Percentiles rank a stretch among this genome's conserved stretches.
These are phyloP conservation scores for Imleria badia DNA, from an alignment of 768 basidiomycete species.

Conservation along the genomic window DNA sequence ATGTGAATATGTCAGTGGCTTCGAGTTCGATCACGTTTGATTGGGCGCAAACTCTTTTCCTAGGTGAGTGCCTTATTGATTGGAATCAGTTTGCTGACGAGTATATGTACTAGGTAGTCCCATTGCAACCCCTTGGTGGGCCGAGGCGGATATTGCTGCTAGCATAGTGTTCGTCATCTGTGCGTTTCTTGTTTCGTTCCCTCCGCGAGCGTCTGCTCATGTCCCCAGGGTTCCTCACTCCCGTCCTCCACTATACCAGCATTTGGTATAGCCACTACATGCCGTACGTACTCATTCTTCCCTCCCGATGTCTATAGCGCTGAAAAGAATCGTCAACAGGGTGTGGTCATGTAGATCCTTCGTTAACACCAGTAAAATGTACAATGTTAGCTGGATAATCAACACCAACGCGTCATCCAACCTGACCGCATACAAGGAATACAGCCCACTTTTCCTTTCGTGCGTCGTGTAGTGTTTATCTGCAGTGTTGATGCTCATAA, in stretches of 20 bases:
- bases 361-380: conserved; percentile 57
- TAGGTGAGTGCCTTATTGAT: conserved; percentile 4
- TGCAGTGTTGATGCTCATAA: not conserved
- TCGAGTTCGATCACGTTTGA: conserved; percentile 81
- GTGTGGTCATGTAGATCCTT: conserved; percentile 67
- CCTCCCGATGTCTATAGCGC: not conserved
- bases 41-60: conserved; percentile 61
- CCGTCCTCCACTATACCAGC: conserved; percentile 68
- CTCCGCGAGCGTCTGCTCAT: conserved; percentile 57
- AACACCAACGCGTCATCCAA: conserved; percentile 56
- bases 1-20: conserved; percentile 56
- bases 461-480: conserved; percentile 5
- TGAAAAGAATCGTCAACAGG: conserved; percentile 19
- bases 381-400: conserved; percentile 60
- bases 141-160: conserved; percentile 63
- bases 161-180: conserved; percentile 73
- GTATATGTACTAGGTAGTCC: conserved; percentile 38
- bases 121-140: conserved; percentile 82
- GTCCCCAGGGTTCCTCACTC: conserved; percentile 50
- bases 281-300: conserved; percentile 40
- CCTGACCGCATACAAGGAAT: conserved; percentile 50
- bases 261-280: conserved; percentile 56
- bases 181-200: conserved; percentile 31
- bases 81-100: not conserved
- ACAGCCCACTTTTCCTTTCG: conserved; percentile 64